phyloP scores from a whole-genome alignment of 805 yeast species.

The Blastobotrys attinorum region DNA sequence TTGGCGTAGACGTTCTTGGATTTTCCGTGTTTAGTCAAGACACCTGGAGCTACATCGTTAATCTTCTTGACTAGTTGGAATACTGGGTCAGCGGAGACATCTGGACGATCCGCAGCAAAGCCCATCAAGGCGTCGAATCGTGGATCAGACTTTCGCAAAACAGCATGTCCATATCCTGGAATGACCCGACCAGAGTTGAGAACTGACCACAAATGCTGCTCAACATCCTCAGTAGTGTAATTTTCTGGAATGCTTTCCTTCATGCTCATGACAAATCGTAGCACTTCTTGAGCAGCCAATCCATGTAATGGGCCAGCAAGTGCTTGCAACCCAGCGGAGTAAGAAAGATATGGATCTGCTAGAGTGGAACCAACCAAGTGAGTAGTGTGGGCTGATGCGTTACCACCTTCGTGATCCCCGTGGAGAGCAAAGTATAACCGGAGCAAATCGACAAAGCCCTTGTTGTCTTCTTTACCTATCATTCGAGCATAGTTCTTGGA shows the following conservation, averaged over 20 bases:
- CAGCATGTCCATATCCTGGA: slow-evolving; percentile 88
- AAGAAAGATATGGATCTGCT: slow-evolving; percentile 68
- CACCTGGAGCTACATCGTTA: slow-evolving; percentile 68
- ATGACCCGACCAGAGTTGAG: slow-evolving; percentile 76
- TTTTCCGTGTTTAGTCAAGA: slow-evolving; percentile 76
- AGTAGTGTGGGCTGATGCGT: slow-evolving; percentile 80
- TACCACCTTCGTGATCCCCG: slow-evolving; percentile 88
- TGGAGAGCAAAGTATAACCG: slow-evolving; percentile 76
- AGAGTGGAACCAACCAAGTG: slow-evolving; percentile 80
- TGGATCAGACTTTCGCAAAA: slow-evolving; percentile 82
- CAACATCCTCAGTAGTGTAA: slow-evolving; percentile 58
- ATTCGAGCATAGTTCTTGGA: slow-evolving; percentile 58
- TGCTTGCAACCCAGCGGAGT: slow-evolving; percentile 79
- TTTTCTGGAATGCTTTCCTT: slow-evolving; percentile 63
- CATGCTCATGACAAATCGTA: slow-evolving; percentile 71
- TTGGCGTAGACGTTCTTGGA: slow-evolving; percentile 93
- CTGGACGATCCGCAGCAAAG: slow-evolving; percentile 48
- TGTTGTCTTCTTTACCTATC: slow-evolving; percentile 52
- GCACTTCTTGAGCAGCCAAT: slow-evolving; percentile 81
- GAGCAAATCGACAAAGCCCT: slow-evolving; percentile 69
- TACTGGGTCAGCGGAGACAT: slow-evolving; percentile 60
- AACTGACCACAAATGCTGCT: slow-evolving; percentile 70
- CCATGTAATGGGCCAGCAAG: slow-evolving; percentile 86
- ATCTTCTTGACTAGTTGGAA: slow-evolving; percentile 72
- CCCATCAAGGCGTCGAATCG: slow-evolving; percentile 81